These are phyloP conservation scores for Lipomyces mesembrius DNA, from an alignment of 805 yeast species.

Conservation along the genomic window DNA sequence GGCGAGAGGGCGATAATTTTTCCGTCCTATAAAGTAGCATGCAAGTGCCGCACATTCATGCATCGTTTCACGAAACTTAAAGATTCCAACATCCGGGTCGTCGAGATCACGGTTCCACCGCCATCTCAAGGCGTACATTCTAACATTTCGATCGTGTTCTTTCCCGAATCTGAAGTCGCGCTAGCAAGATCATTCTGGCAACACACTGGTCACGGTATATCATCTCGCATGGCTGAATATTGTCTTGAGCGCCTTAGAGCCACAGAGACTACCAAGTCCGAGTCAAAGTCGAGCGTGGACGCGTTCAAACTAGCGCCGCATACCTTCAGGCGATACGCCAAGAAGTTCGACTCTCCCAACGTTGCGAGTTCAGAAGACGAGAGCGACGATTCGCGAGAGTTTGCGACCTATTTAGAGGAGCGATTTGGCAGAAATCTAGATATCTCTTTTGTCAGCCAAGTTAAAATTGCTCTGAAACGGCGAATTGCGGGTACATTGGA, in stretches of 20 bases:
- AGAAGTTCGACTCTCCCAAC: slow-evolving; percentile 16
- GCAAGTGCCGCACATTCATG: slow-evolving; percentile 82
- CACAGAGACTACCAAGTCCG: slow-evolving; percentile 16
- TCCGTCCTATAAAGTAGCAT: slow-evolving; percentile 78
- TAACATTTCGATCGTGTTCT: slow-evolving; percentile 78
- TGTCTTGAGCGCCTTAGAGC: slow-evolving; percentile 53
- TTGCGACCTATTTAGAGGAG: slow-evolving; percentile 60
- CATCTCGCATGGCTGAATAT: slow-evolving; percentile 88
- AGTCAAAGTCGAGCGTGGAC: slow-evolving; percentile 17
- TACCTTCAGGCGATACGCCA: slow-evolving; percentile 33
- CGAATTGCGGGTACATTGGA: slow-evolving; percentile 73
- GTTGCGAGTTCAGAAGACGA: slow-evolving; percentile 28
- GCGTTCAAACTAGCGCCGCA: slow-evolving; percentile 24
- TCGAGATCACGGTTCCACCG: slow-evolving; percentile 43
- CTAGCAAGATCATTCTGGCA: slow-evolving; percentile 93
- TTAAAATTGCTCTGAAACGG: slow-evolving; percentile 71
- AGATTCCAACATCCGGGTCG: slow-evolving; percentile 48
- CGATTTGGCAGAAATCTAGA: slow-evolving; percentile 90
- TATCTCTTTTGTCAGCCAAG: slow-evolving; percentile 71
- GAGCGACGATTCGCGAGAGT: slow-evolving; percentile 35
- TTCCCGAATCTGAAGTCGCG: slow-evolving; percentile 60
- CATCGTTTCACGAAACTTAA: slow-evolving; percentile 43
- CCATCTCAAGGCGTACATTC: slow-evolving; percentile 48
- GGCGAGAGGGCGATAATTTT: slow-evolving; percentile 77
- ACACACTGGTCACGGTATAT: slow-evolving; percentile 95